Evolutionary conservation across 352 stramenopile species (phyloP).

Genomic region (Globisporangium carolinianum): DNA sequence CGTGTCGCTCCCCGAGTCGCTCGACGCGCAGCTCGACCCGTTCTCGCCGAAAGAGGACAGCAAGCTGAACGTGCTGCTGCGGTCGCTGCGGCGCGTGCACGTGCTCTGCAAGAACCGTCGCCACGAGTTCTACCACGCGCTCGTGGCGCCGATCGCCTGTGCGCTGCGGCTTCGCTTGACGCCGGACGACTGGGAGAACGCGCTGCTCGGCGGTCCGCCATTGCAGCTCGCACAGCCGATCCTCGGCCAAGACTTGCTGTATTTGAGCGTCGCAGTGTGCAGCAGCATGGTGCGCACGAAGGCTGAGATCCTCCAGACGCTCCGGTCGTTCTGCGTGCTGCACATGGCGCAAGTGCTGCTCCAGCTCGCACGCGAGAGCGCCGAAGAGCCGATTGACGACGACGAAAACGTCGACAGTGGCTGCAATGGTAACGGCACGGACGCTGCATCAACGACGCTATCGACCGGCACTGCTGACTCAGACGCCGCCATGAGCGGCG

Average conservation of each 20-base stretch:
- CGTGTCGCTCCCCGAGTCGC: slow-evolving; percentile 55
- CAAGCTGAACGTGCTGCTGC: slow-evolving; percentile 68
- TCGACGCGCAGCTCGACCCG: slow-evolving; percentile 62
- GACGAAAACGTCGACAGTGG: slow-evolving; percentile 9
- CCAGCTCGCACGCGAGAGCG: slow-evolving; percentile 42
- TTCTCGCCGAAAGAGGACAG: slow-evolving; percentile 71
- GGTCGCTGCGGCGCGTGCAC: slow-evolving; percentile 42
- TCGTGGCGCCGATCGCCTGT: slow-evolving; percentile 39
- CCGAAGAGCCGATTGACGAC: slow-evolving; percentile 55
- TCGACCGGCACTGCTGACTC: slow-evolving; percentile 6
- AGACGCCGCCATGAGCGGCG: slow-evolving; percentile 6
- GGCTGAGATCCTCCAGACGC: slow-evolving; percentile 70
- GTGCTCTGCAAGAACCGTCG: slow-evolving; percentile 51
- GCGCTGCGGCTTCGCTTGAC: slow-evolving; percentile 40
- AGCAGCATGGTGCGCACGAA: slow-evolving; percentile 74
- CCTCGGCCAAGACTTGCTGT: slow-evolving; percentile 70
- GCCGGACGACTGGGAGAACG: slow-evolving; percentile 42
- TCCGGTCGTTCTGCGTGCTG: slow-evolving; percentile 69
- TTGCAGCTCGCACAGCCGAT: slow-evolving; percentile 54
- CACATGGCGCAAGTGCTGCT: slow-evolving; percentile 77
- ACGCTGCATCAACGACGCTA: background rate
- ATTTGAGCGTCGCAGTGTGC: slow-evolving; percentile 65
- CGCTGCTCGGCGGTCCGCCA: slow-evolving; percentile 34
- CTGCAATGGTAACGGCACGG: slow-evolving; percentile 2
- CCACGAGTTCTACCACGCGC: slow-evolving; percentile 39